These are phyloP conservation scores for Yueomyces sinensis DNA, from an alignment of 805 yeast genomes.

Conservation along the genomic window DNA sequence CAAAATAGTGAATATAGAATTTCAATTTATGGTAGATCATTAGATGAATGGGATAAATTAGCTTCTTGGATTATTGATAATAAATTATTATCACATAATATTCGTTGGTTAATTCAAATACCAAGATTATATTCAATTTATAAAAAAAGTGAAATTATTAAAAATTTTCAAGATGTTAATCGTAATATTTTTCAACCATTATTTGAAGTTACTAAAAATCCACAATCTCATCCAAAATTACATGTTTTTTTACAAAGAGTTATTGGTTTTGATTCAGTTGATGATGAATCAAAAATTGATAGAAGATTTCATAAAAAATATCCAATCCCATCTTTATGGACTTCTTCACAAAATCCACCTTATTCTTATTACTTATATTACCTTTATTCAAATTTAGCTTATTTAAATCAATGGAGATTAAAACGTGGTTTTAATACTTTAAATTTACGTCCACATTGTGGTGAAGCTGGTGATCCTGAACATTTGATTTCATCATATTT, in stretches of 20 bases:
- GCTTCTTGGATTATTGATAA: conserved; percentile 94
- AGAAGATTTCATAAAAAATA: conserved; percentile 66
- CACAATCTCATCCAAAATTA: conserved; percentile 79
- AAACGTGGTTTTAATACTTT: conserved; percentile 71
- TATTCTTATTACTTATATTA: conserved; percentile 90
- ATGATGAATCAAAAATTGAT: conserved; percentile 90
- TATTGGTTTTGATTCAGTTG: conserved; percentile 94
- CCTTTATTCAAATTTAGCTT: conserved; percentile 71
- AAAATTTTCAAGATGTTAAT: conserved; percentile 61
- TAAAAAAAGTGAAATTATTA: conserved; percentile 57
- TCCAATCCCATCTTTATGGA: conserved; percentile 78
- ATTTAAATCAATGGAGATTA: conserved; percentile 73
- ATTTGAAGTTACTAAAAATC: conserved; percentile 79
- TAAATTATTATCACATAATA: conserved; percentile 81
- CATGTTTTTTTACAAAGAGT: conserved; percentile 82
- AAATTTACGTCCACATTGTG: conserved; percentile 91
- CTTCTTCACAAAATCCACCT: conserved; percentile 70
- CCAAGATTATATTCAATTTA: conserved; percentile 89
- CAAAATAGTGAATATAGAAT: conserved; percentile 96
- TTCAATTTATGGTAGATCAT: conserved; percentile 80
- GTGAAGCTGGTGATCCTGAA: conserved; percentile 99
- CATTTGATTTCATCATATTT: conserved; percentile 83
- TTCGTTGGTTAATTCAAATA: conserved; percentile 90
- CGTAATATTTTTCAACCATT: conserved; percentile 74
- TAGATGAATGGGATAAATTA: conserved; percentile 87